These are phyloP conservation scores for Pelargonium australe DNA, from an alignment of 441 rosid species.

Conservation along the genomic window DNA sequence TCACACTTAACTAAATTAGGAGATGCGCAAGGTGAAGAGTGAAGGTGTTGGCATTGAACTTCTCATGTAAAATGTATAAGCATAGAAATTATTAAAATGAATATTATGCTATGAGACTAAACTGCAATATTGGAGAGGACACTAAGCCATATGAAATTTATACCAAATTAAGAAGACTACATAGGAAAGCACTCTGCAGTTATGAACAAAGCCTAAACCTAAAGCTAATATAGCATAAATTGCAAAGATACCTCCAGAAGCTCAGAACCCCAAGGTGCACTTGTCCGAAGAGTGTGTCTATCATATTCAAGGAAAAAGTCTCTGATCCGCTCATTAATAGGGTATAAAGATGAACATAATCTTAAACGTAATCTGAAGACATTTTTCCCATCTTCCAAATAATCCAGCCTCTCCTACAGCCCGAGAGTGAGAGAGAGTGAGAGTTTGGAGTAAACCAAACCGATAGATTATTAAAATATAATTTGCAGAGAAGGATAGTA, in stretches of 20 bases:
- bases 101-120: neutral
- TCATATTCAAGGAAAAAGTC: constrained; percentile 99
- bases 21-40: constrained; percentile 1
- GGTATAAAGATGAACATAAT: constrained; percentile 91
- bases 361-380: constrained; percentile 81
- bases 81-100: neutral
- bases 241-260: constrained; percentile 75
- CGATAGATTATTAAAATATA: neutral
- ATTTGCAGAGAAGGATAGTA: constrained; percentile 3
- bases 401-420: constrained; percentile 87
- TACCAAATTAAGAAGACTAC: constrained; percentile 7
- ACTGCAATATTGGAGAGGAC: constrained; percentile 2
- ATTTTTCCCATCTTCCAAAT: constrained; percentile 94
- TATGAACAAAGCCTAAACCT: constrained; percentile 5
- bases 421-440: constrained; percentile 12
- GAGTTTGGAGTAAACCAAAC: constrained; percentile 10
- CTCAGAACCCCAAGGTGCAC: constrained; percentile 99
- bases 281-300: constrained; percentile 94
- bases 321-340: constrained; percentile 87
- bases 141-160: neutral
- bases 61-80: neutral
- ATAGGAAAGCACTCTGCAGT: neutral
- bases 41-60: constrained; percentile 3
- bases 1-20: constrained; percentile 3
- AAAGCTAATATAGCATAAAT: constrained; percentile 14